A percentile compares a stretch with the other conserved stretches of the same genome.
Conservation (phyloP, 2,329 filamentous ascomycete species). For the Pezicula radicicola region DNA sequence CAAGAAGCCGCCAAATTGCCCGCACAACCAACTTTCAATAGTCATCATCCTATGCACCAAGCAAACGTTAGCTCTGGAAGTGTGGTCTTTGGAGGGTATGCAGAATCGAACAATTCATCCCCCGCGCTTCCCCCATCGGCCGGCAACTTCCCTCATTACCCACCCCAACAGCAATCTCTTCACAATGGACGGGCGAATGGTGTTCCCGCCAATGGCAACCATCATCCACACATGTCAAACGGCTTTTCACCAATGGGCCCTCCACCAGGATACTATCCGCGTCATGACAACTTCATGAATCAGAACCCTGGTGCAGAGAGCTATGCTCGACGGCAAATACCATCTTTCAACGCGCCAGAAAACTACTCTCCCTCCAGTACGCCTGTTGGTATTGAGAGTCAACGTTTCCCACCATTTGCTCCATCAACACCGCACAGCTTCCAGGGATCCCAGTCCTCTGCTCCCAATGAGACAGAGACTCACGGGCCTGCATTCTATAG, state of each 20-base stretch:
- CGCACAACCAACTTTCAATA: slow-evolving; percentile 16
- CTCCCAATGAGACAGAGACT: slow-evolving; percentile 38
- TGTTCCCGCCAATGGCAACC: slow-evolving; percentile 20
- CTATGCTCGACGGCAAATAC: slow-evolving; percentile 22
- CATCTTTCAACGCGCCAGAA: slow-evolving; percentile 29
- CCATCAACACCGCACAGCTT: slow-evolving; percentile 59
- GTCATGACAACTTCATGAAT: slow-evolving; percentile 19
- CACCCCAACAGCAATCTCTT: slow-evolving; percentile 14
- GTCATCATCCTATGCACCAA: slow-evolving; percentile 41
- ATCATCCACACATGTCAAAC: slow-evolving; percentile 21
- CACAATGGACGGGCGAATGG: slow-evolving; percentile 11
- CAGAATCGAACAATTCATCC: slow-evolving; percentile 55
- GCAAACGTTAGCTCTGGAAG: slow-evolving; percentile 52
- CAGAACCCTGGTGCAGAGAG: slow-evolving; percentile 14
- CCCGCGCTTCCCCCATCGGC: slow-evolving; percentile 50
- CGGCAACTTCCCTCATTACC: slow-evolving; percentile 35
- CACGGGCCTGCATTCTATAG: slow-evolving; percentile 27
- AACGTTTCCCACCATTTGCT: slow-evolving; percentile 34
- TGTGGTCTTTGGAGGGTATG: slow-evolving; percentile 53
- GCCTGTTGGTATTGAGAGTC: slow-evolving; percentile 17
- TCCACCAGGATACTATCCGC: slow-evolving; percentile 20
- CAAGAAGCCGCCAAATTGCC: slow-evolving; percentile 11
- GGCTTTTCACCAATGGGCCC: slow-evolving; percentile 23
- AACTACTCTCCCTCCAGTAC: slow-evolving; percentile 30
- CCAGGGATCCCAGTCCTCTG: slow-evolving; percentile 58